phyloP scores from a whole-genome alignment of 441 rosid species.

The Gossypium laxum region DNA sequence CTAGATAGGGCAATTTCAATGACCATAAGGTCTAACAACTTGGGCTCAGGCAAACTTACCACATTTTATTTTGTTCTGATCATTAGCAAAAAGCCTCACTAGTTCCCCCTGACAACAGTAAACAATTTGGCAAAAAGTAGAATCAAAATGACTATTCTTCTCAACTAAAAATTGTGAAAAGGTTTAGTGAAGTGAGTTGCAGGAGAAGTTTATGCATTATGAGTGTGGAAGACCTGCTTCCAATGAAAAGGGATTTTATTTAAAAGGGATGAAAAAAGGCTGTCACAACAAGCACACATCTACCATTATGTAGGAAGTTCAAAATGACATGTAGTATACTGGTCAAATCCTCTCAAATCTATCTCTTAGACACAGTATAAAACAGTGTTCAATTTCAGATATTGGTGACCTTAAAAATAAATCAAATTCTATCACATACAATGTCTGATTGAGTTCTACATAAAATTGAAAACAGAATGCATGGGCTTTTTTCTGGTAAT shows the following conservation, averaged over 20 bases:
- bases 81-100: conserved; percentile 21
- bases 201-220: background rate
- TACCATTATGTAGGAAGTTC: background rate
- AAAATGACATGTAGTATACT: background rate
- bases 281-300: background rate
- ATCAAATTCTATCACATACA: background rate
- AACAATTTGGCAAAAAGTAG: conserved; percentile 4
- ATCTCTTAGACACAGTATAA: background rate
- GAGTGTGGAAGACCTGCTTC: background rate
- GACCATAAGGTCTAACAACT: background rate
- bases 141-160: conserved; percentile 17
- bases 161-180: conserved; percentile 2
- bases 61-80: conserved; percentile 10
- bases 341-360: conserved; percentile 1
- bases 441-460: background rate
- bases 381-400: background rate
- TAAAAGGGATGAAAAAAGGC: background rate
- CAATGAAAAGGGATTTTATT: background rate
- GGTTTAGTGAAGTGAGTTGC: background rate
- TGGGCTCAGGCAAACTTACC: background rate
- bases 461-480: background rate
- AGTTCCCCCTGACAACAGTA: conserved; percentile 55
- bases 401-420: background rate
- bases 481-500: background rate
- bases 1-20: background rate